Percentiles rank a stretch among this genome's conserved stretches.
Evolutionary conservation across 352 stramenopile genomes (phyloP).

Genomic region (Phytophthora quininea): DNA sequence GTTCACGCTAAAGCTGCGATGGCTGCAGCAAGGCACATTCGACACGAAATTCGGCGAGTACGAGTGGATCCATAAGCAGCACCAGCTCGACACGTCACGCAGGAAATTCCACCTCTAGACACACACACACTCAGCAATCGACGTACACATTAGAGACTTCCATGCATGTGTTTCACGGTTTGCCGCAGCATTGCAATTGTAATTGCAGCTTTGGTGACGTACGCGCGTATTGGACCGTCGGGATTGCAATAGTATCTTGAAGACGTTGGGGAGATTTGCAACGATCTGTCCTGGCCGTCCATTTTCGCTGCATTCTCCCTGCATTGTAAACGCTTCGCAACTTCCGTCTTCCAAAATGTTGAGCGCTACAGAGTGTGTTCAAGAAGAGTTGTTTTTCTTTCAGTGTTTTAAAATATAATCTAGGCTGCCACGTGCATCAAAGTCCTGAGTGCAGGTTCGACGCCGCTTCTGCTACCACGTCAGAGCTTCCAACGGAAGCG

Average conservation of each 20-base stretch:
- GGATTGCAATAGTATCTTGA: no score
- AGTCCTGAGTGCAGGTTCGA: slow-evolving; percentile 4
- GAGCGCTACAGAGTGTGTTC: neutral
- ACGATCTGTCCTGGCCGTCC: slow-evolving; percentile 16
- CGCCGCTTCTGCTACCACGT: slow-evolving; percentile 1
- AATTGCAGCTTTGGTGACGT: no score
- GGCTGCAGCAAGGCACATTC: slow-evolving; percentile 98
- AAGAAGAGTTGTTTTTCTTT: slow-evolving; percentile 25
- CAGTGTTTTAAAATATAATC: slow-evolving; percentile 43
- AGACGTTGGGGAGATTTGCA: no score
- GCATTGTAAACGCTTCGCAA: no score
- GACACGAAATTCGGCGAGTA: slow-evolving; percentile 99
- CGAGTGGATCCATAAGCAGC: slow-evolving; percentile 99
- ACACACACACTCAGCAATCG: slow-evolving; percentile 26
- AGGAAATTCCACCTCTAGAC: slow-evolving; percentile 97
- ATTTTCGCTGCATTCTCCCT: slow-evolving; percentile 2
- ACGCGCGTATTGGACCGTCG: no score
- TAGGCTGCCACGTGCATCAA: slow-evolving; percentile 24
- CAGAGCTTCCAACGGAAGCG: neutral
- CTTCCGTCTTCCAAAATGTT: no score
- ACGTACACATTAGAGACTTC: slow-evolving; percentile 28
- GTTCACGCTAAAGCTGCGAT: slow-evolving; percentile 99
- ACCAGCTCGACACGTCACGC: slow-evolving; percentile 98
- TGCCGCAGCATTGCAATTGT: no score
- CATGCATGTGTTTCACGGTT: neutral